A percentile compares a stretch with the other conserved stretches of the same genome.
Evolutionary conservation across 164 flowering plant species (phyloP).

Genomic region (Litsea cubeba): DNA sequence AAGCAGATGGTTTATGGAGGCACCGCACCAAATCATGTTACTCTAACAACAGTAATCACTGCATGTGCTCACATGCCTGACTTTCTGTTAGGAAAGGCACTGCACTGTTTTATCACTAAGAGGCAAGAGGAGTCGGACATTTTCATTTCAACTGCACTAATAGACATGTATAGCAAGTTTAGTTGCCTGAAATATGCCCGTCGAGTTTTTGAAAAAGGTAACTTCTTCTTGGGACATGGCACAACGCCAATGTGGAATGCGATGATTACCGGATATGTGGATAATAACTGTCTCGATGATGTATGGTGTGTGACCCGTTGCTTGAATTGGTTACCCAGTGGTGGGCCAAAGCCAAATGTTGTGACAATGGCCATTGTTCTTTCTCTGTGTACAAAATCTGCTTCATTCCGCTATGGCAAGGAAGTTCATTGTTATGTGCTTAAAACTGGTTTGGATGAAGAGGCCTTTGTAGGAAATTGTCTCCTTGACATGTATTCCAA

Average conservation of each 20-base stretch:
- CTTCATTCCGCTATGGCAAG: constrained; percentile 26
- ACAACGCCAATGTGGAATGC: constrained; percentile 23
- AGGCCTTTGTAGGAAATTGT: constrained; percentile 27
- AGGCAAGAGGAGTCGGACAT: constrained; percentile 10
- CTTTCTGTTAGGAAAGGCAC: constrained; percentile 21
- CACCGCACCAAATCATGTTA: constrained; percentile 20
- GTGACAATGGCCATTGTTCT: constrained; percentile 34
- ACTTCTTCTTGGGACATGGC: not conserved
- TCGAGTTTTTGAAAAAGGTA: constrained; percentile 14
- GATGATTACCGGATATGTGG: constrained; percentile 14
- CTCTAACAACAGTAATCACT: constrained; percentile 19
- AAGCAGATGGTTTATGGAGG: constrained; percentile 19
- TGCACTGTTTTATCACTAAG: constrained; percentile 21
- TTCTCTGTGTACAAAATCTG: constrained; percentile 22
- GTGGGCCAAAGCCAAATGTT: constrained; percentile 19
- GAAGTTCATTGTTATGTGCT: constrained; percentile 25
- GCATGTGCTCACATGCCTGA: constrained; percentile 18
- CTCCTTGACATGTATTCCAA: constrained; percentile 38
- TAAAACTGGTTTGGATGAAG: constrained; percentile 19
- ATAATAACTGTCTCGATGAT: constrained; percentile 15
- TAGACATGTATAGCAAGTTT: constrained; percentile 29
- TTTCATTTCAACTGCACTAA: constrained; percentile 23
- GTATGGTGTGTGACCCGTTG: constrained; percentile 21
- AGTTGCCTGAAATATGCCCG: constrained; percentile 16
- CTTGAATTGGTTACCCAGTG: constrained; percentile 8